Evolutionary conservation across 139 green algal genomes (phyloP), one percentile per base, ranked within the genome.

Genomic region (Zygnema circumcarinatum): DNA sequence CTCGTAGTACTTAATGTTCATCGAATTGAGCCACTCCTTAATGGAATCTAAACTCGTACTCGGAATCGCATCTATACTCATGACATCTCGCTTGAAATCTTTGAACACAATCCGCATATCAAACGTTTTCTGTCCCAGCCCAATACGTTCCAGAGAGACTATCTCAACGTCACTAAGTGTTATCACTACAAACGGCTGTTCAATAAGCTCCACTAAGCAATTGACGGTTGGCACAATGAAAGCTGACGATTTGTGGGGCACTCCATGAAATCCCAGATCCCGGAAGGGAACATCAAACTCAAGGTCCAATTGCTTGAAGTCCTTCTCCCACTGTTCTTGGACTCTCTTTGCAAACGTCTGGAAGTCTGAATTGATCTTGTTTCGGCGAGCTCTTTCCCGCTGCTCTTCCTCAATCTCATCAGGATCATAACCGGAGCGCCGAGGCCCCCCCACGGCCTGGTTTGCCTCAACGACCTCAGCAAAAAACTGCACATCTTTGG

Each of bases 331-430:
- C 31, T 96, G 88, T 74, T 98, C 92, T 54, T 97, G 93, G 92
- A 98, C 93, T 25, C 69, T 41, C 20, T 31, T 87, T 41, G 73
- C 90, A 92, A 96, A 98, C 29, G 88, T 74, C 40, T 94, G 84
- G 86, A 96, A 98, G 69, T 96, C 88, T 68, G 91, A 89, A 90
- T 99, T 99, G 92, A 98, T 97, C 90, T 92, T 91, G 91, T 98
- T 98, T 67, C 95, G 92, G 20, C 94, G 91, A 67, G 99, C 96
- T 0, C 96, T 89, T 90, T 99, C 97, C 0, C 95, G 89, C 93
- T 98, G 96, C 94, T 99, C 97, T 89, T 99, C 97, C 91, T 99
- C 97, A 73, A 99, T 98, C 91, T 99, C 97, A 83, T 99, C 97
- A 1, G 97, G 97, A 92, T 99, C 97, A 89, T 98, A 98, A 90